Conservation (phyloP, 2,329 filamentous ascomycete species). For the Ceratocystis ficicola region DNA sequence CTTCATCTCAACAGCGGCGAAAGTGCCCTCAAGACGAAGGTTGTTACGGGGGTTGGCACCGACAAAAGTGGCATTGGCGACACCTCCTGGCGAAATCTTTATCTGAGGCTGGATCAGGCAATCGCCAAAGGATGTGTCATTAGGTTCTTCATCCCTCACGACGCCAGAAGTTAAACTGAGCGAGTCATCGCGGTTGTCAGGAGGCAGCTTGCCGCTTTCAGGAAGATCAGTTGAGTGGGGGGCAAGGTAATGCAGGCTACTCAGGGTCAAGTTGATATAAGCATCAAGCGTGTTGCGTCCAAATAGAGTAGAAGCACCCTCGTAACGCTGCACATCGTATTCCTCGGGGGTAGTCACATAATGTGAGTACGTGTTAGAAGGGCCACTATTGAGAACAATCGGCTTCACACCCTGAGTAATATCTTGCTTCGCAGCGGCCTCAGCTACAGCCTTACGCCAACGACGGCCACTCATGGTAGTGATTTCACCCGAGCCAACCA, state of each 20-base stretch:
- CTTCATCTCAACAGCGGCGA: slow-evolving; percentile 55
- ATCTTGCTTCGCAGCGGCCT: slow-evolving; percentile 36
- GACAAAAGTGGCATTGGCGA: slow-evolving; percentile 57
- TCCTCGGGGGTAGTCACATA: slow-evolving; percentile 28
- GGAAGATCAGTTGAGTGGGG: slow-evolving; percentile 33
- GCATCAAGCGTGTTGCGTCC: slow-evolving; percentile 74
- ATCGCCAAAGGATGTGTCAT: slow-evolving; percentile 58
- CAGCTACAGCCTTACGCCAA: slow-evolving; percentile 61
- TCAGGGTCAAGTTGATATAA: slow-evolving; percentile 68
- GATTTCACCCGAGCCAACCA: slow-evolving; percentile 76
- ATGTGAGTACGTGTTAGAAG: slow-evolving; percentile 71
- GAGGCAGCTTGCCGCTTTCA: slow-evolving; percentile 48
- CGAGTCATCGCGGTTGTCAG: slow-evolving; percentile 63
- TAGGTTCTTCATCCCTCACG: slow-evolving; percentile 53
- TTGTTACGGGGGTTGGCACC: slow-evolving; percentile 86
- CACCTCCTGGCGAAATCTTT: slow-evolving; percentile 38
- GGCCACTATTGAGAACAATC: slow-evolving; percentile 68
- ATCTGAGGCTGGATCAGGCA: slow-evolving; percentile 42
- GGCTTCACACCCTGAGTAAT: slow-evolving; percentile 37
- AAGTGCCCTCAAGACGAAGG: slow-evolving; percentile 63
- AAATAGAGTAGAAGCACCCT: slow-evolving; percentile 80
- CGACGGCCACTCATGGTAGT: slow-evolving; percentile 84
- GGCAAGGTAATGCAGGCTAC: slow-evolving; percentile 54
- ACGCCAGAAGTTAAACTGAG: slow-evolving; percentile 71
- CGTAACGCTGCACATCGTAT: slow-evolving; percentile 63